Percentiles rank a stretch among this genome's conserved stretches.
Evolutionary conservation across 768 basidiomycete species (phyloP).

Genomic region (Russula virescens): DNA sequence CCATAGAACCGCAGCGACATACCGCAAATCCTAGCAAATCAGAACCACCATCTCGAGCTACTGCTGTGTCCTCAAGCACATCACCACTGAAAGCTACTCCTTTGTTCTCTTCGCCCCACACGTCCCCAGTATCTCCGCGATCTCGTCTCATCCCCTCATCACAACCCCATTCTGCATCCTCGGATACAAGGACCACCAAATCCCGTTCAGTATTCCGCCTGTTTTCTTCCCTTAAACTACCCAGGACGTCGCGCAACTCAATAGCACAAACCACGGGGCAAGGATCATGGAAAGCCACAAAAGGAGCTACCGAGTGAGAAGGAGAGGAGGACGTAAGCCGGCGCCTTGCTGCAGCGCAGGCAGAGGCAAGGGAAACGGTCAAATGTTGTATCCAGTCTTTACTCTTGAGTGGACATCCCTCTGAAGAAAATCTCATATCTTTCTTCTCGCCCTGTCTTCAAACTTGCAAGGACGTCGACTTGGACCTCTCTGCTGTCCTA

Average conservation of each 20-base stretch:
- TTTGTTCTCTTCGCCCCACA: neutral
- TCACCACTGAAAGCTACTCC: neutral
- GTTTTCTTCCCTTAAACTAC: neutral
- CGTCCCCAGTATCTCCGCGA: neutral
- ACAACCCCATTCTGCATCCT: neutral
- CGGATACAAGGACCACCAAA: neutral
- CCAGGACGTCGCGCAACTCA: constrained; percentile 2
- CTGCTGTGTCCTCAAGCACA: neutral
- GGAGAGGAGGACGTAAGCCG: neutral
- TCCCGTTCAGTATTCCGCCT: constrained; percentile 11
- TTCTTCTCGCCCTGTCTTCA: constrained; percentile 58
- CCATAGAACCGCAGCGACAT: neutral
- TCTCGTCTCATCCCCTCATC: neutral
- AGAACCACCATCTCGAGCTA: neutral
- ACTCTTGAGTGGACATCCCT: constrained; percentile 33
- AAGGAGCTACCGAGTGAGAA: neutral
- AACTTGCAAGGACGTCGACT: constrained; percentile 43
- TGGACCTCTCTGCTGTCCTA: constrained; percentile 49
- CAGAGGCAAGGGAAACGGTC: neutral
- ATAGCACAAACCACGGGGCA: neutral
- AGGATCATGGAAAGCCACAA: neutral
- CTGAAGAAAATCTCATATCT: constrained; percentile 28
- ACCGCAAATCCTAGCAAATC: neutral
- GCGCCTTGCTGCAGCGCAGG: neutral
- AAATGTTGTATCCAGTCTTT: constrained; percentile 27